Evolutionary conservation across 345 rosid species (phyloP).

Genomic region (Euphorbia peplus): DNA sequence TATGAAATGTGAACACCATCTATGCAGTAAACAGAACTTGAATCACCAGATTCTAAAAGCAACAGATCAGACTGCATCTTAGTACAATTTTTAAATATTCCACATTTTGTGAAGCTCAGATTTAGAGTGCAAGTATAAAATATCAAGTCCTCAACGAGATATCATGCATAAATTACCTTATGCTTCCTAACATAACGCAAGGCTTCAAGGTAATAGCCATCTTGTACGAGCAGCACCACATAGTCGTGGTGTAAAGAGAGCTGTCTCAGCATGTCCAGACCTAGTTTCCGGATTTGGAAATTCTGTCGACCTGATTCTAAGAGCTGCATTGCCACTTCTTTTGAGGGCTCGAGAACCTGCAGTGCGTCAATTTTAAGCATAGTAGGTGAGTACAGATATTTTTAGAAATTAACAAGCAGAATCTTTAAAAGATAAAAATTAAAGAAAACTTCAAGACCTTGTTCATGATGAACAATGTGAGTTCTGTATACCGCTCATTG

Average conservation of each 20-base stretch:
- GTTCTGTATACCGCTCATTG: constrained; percentile 70
- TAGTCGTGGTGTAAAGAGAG: constrained; percentile 83
- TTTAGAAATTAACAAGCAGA: constrained; percentile 3
- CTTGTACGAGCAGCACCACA: constrained; percentile 65
- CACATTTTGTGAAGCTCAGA: background rate
- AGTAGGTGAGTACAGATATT: background rate
- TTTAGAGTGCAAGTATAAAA: constrained; percentile 1
- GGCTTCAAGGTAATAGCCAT: constrained; percentile 89
- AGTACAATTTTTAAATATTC: background rate
- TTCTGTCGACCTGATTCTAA: constrained; percentile 75
- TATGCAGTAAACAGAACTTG: background rate
- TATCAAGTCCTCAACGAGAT: background rate
- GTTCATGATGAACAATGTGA: constrained; percentile 63
- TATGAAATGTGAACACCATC: background rate
- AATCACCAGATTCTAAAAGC: background rate
- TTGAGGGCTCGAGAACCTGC: constrained; percentile 92
- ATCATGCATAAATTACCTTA: constrained; percentile 50
- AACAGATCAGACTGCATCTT: background rate
- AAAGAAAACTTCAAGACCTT: constrained; percentile 49
- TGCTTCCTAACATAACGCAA: constrained; percentile 80
- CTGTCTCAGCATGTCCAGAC: constrained; percentile 90
- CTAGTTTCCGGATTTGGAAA: constrained; percentile 71
- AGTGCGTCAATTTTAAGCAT: constrained; percentile 17
- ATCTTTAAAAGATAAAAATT: background rate
- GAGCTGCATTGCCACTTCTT: constrained; percentile 91